A percentile compares a stretch with the other conserved stretches of the same genome.
These are phyloP conservation scores for Wickerhamomyces canadensis DNA, from an alignment of 805 yeast genomes.

Conservation along the genomic window DNA sequence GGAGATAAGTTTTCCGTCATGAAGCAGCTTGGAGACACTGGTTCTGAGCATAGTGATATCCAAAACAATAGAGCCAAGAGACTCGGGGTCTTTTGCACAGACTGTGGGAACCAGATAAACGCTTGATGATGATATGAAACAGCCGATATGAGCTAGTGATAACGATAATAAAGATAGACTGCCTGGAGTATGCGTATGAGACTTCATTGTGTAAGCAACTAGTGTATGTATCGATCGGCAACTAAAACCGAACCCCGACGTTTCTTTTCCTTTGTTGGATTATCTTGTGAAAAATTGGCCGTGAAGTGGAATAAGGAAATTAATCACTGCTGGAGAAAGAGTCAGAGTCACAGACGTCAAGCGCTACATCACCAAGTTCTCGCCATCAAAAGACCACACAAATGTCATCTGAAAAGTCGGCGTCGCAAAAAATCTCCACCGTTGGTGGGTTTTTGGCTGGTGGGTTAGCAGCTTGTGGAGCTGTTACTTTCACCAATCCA, in stretches of 20 bases:
- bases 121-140: no score
- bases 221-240: no score
- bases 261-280: no score
- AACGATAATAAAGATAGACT: no score
- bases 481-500: constrained; percentile 95
- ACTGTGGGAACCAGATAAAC: constrained; percentile 24
- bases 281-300: not conserved
- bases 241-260: no score
- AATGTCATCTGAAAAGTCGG: constrained; percentile 24
- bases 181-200: no score
- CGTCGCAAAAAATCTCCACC: constrained; percentile 57
- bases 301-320: no score
- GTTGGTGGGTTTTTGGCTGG: constrained; percentile 86
- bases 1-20: constrained; percentile 21
- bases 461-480: constrained; percentile 94
- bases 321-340: no score
- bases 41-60: not conserved
- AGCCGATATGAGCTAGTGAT: no score
- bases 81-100: constrained; percentile 20
- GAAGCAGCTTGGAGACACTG: constrained; percentile 1
- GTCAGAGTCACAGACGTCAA: no score
- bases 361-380: no score
- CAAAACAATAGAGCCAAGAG: not conserved
- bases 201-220: no score
- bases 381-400: not conserved